phyloP scores from a whole-genome alignment of 1,139 yeast species.

The Suhomyces yuchorum region DNA sequence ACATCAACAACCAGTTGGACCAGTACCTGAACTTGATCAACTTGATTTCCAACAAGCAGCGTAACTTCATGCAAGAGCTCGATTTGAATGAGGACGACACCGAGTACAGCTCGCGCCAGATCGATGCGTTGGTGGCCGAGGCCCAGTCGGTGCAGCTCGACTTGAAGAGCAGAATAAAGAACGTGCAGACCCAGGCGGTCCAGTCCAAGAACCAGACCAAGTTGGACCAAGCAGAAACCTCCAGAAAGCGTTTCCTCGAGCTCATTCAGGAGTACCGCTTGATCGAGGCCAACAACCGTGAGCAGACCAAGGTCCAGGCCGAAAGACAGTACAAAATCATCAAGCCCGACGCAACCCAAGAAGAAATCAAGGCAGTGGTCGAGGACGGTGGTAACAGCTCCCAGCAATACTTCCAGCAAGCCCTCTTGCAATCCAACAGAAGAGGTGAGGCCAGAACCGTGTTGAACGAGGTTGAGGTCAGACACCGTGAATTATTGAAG shows the following conservation, averaged over 20 bases:
- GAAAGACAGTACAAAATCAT: constrained; percentile 92
- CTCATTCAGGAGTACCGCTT: constrained; percentile 85
- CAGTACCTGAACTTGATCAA: constrained; percentile 77
- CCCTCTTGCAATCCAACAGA: constrained; percentile 86
- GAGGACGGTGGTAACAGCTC: constrained; percentile 65
- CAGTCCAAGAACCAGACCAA: constrained; percentile 77
- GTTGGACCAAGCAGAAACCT: constrained; percentile 86
- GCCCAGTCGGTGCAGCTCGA: constrained; percentile 76
- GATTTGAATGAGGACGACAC: constrained; percentile 76
- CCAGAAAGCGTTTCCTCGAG: constrained; percentile 81
- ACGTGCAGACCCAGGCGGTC: constrained; percentile 63
- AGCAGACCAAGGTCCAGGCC: constrained; percentile 83
- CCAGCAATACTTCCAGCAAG: constrained; percentile 92
- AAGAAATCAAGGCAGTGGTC: constrained; percentile 79
- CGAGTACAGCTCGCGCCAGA: constrained; percentile 68
- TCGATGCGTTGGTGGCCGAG: constrained; percentile 76
- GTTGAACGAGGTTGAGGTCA: constrained; percentile 89
- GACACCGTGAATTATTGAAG: constrained; percentile 94
- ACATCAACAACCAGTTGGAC: constrained; percentile 76
- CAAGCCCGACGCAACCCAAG: constrained; percentile 89
- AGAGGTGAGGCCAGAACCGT: constrained; percentile 97
- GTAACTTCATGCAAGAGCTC: constrained; percentile 77
- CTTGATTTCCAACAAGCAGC: constrained; percentile 79
- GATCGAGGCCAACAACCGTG: constrained; percentile 84
- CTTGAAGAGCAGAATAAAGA: constrained; percentile 75